These are phyloP conservation scores for Excoecaria cochinchinensis DNA, from an alignment of 345 rosid genomes.

Conservation along the genomic window DNA sequence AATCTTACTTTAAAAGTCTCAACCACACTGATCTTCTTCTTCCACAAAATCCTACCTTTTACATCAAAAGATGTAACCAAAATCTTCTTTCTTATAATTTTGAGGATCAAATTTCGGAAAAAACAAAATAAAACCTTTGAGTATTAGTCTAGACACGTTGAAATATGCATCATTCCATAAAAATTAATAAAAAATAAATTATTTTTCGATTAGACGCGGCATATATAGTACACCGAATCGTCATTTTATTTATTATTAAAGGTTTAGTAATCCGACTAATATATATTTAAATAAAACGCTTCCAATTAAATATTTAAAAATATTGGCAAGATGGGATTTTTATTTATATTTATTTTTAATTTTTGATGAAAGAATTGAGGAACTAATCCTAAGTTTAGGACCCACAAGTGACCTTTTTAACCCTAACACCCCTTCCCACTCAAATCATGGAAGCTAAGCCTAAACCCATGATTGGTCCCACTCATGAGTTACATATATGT, in stretches of 20 bases:
- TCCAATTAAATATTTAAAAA: too few species aligned
- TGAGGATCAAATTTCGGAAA: neutral
- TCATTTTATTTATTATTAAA: too few species aligned
- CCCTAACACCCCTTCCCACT: constrained; percentile 16
- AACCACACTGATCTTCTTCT: constrained; percentile 19
- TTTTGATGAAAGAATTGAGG: neutral
- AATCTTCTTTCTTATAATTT: constrained; percentile 20
- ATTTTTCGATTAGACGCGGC: too few species aligned
- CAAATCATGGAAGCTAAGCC: constrained; percentile 31
- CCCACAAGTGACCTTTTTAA: constrained; percentile 23
- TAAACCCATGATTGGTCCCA: constrained; percentile 38
- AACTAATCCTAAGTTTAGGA: constrained; percentile 20
- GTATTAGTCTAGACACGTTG: too few species aligned
- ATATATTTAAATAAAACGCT: too few species aligned
- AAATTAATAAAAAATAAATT: too few species aligned
- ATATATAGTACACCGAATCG: too few species aligned
- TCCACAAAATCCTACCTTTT: constrained; percentile 32
- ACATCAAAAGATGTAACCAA: constrained; percentile 37
- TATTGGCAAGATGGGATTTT: too few species aligned
- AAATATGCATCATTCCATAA: too few species aligned
- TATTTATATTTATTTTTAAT: too few species aligned
- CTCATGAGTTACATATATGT: constrained; percentile 25
- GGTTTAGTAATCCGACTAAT: too few species aligned
- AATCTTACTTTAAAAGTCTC: constrained; percentile 41
- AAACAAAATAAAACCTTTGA: too few species aligned